Evolutionary conservation across 129 eudicot genomes (phyloP), one percentile per base, ranked within the genome.

Genomic region (Saposhnikovia divaricata): DNA sequence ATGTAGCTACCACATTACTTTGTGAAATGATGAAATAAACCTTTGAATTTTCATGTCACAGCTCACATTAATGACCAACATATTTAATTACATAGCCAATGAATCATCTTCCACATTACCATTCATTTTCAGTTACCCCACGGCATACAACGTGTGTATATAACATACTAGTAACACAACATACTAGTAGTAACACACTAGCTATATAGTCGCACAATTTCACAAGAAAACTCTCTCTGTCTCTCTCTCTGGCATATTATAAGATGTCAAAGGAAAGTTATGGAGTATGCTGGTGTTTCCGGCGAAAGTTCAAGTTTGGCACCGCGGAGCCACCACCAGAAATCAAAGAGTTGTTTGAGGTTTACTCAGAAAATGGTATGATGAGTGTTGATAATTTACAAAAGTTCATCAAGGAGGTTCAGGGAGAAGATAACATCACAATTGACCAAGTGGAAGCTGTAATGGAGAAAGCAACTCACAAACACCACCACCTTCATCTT

Each of bases 231-330:
- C 25, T 18, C n/a, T 0, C 59, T 51, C n/a, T n/a, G n/a, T n/a
- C 59, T 18, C 61, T 51, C 61, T 51, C 9, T 18, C 61, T 51
- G n/a, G 9, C 2, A 44, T 14, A 15, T 16, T 4, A 1, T 6
- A 55, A 1, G 31, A 65, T 66, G 72, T 66, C 72, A 2, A 93
- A 88, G 78, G 97, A 90, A 82, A 83, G 86, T 59, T 95, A 80
- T 84, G 89, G 82, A 47, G 77, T 92, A 14, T 91, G 97, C 72
- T 92, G 70, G 66, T 95, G 93, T 80, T 87, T 92, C 88, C 84
- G 80, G 66, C 88, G 94, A 44, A 85, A 55, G 78, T 95, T 95
- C 87, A 89, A 87, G 83, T 55, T 81, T 21, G 50, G 73, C 18
- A 90, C 68, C n/a, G 84, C 86, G 0, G 93, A 87, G 81, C 79